phyloP scores from a whole-genome alignment of 208 protist species.

The Wallacemonas collosoma region DNA sequence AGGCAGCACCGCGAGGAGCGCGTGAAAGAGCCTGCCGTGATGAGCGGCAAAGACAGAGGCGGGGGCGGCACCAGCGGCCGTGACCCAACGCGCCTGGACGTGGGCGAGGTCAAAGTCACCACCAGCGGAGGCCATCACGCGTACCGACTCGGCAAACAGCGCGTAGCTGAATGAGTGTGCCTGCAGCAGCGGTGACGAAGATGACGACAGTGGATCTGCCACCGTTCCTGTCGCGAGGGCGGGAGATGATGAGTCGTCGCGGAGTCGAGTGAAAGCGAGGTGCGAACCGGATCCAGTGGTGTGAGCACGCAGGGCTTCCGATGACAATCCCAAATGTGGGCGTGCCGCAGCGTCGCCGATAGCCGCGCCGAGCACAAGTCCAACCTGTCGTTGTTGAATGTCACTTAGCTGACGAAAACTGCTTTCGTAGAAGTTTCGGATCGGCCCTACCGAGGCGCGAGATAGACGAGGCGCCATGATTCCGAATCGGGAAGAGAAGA shows the following conservation, averaged over 20 bases:
- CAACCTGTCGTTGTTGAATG: slow-evolving; percentile 81
- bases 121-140: slow-evolving; percentile 55
- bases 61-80: slow-evolving; percentile 18
- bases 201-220: no score
- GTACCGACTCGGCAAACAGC: slow-evolving; percentile 60
- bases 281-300: not conserved
- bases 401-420: slow-evolving; percentile 88
- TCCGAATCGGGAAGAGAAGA: no score
- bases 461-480: not conserved
- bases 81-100: slow-evolving; percentile 50
- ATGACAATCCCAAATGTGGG: slow-evolving; percentile 40
- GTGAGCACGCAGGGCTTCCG: not conserved
- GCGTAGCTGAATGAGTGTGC: slow-evolving; percentile 70
- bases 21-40: slow-evolving; percentile 78
- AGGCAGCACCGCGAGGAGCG: slow-evolving; percentile 52
- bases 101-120: slow-evolving; percentile 55
- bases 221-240: no score
- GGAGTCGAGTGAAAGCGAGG: not conserved
- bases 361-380: slow-evolving; percentile 67
- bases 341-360: slow-evolving; percentile 83
- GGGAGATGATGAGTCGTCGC: no score
- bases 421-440: slow-evolving; percentile 74
- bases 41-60: slow-evolving; percentile 46
- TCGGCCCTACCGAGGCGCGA: not conserved
- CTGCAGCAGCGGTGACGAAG: slow-evolving; percentile 13